Base-by-base conservation (phyloP, 768 basidiomycete species). In the Tephrocybe sp. region DNA sequence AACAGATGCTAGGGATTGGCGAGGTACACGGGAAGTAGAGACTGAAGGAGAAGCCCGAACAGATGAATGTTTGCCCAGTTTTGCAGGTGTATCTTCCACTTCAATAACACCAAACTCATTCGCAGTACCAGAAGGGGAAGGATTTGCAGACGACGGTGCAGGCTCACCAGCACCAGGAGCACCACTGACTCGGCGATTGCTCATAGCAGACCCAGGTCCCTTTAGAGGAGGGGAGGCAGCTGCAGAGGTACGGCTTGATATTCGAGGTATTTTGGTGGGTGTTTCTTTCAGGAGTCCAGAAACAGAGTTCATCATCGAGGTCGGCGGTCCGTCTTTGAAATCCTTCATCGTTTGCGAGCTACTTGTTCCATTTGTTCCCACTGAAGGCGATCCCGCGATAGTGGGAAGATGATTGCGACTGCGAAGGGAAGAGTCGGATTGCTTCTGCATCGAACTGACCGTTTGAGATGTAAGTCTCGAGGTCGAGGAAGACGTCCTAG, bases 301-400 rank as follows among this genome's bases (percentile, higher is more conserved):
- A 2, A 72, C 59, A 13, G 80, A 71, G 56, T 84, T 86, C 48
- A 73, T 61, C 33, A 78, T 63, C 10, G 78, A 72, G n/a, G 75
- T 74, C 9, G 79, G 79, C 8, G 69, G 42, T 1, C 51, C 75
- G 48, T 86, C 85, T 57, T 76, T 80, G 9, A 65, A 59, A 25
- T 86, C 84, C 61, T 80, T 83, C 25, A 70, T 59, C 23, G 65
- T 72, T 54, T 76, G 76, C 39, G 71, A 68, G 47, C 66, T 69
- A 45, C 74, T 75, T 12, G 72, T 70, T 36, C 75, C 78, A 12
- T 72, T 75, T 24, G 80, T 81, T 41, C 84, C 87, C 41, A 92
- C 88, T 11, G 93, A 94, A 3, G 94, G 94, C 3, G 93, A 94
- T 25, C 94, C 94, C 24, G 93, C 91, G 48, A 95, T 95, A 10